Base-by-base conservation (phyloP, 495 filamentous ascomycete genomes). In the Neurospora intermedia region DNA sequence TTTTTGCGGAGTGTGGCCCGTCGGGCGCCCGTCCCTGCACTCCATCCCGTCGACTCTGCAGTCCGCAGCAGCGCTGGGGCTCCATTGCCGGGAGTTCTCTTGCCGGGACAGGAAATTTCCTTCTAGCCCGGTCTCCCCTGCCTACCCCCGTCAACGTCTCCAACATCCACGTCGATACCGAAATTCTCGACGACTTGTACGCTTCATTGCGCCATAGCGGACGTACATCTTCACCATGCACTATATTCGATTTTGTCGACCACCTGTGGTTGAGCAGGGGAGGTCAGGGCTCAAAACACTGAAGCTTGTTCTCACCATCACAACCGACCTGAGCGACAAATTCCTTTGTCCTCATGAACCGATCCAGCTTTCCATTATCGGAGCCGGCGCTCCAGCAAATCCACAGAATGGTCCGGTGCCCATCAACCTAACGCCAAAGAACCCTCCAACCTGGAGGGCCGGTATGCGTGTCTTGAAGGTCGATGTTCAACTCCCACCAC, bases 281-380 rank as follows among this genome's bases (percentile, higher is more conserved):
- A 35, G 83, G 69, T 78, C 79, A 72, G 54, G 54, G 3, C 80
- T 80, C 40, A 82, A 83, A 69, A 43, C 71, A 35, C 79, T 83
- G 69, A 83, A 81, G 15, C 54, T 85, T 6, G 85, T 81, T 70
- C 83, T 98, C 71, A 94, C 93, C 70, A 89, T 99, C 79, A 93
- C 93, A 46, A 96, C 94, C 45, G 96, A 99, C 78, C 84, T 99
- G 9, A 94, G 95, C 3, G 95, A 99, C 80, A 85, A 87, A 1
- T 96, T 96, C 79, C 87, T 94, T n/a, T 84, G 85, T 27, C 82
- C 88, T n/a, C 86, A 91, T 77, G 80, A 87, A 43, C 84, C 85
- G 35, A 79, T 97, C 69, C 85, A 85, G 48, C 78, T 92, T 39
- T 75, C 84, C 62, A 75, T 88, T 62, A 79, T 88, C 43, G 83